A percentile compares a stretch with the other conserved stretches of the same genome.
These are phyloP conservation scores for Candida piceae DNA, from an alignment of 805 yeast genomes.

Conservation along the genomic window DNA sequence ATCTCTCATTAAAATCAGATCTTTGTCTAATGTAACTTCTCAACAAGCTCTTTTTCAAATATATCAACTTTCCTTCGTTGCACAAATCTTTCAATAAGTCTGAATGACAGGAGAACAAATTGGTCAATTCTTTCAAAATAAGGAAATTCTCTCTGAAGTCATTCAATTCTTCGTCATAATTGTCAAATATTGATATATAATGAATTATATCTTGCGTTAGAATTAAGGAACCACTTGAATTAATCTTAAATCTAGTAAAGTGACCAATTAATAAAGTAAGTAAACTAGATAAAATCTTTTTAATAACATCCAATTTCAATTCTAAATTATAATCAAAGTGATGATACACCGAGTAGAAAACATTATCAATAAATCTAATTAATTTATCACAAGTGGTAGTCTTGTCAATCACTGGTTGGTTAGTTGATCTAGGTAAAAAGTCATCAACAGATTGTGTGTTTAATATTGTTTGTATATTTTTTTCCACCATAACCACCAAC, in stretches of 20 bases:
- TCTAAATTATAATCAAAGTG: conserved; percentile 30
- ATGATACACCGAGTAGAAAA: conserved; percentile 33
- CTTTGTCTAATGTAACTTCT: conserved; percentile 65
- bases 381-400: conserved; percentile 68
- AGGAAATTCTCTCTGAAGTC: conserved; percentile 43
- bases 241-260: conserved; percentile 69
- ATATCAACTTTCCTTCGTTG: conserved; percentile 72
- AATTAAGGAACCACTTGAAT: conserved; percentile 76
- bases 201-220: conserved; percentile 79
- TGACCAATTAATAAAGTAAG: conserved; percentile 61
- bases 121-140: conserved; percentile 73
- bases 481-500: conserved; percentile 47
- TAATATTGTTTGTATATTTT: conserved; percentile 44
- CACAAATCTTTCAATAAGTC: conserved; percentile 72
- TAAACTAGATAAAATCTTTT: conserved; percentile 18
- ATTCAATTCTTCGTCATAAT: conserved; percentile 30
- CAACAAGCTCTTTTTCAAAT: conserved; percentile 55
- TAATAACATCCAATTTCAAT: conserved; percentile 19
- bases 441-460: conserved; percentile 68
- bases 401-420: conserved; percentile 37
- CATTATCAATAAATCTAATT: conserved; percentile 37
- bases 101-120: conserved; percentile 79
- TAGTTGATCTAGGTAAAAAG: conserved; percentile 34
- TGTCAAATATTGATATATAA: conserved; percentile 43
- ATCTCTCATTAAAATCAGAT: conserved; percentile 57